Evolutionary conservation across 495 filamentous ascomycete genomes (phyloP), one percentile per base, ranked within the genome.

Genomic region (Penicillium mononematosum): DNA sequence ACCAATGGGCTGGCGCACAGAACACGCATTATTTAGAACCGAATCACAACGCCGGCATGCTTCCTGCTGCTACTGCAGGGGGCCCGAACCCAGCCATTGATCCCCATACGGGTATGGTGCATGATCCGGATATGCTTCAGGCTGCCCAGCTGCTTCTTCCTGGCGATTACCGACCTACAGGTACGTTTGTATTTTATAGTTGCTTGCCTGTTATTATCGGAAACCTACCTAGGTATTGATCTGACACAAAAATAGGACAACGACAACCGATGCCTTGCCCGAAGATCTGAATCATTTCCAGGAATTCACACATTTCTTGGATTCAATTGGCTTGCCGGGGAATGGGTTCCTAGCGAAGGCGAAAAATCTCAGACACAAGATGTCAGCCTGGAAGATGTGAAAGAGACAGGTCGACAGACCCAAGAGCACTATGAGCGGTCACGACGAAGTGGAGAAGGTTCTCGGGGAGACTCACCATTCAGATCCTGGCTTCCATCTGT

Each of bases 221-320:
- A 50, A n/a, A 20, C 22, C 22, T 24, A 24, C 22, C 22, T 24
- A 24, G 22, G 22, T 24, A 34, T 24, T 46, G 2, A 32, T 16
- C 53, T 57, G 22, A 63, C 50, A 12, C 2, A 50, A 14, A 27
- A 7, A 34, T 54, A 76, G 73, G 65, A 29, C 62, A 68, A 60
- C 62, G 65, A 29, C 62, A 68, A 60, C 62, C 68, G 32, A 25
- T 74, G 44, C 59, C 71, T 38, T 73, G 16, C 71, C 70, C 0
- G 73, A 76, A 48, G 71, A 74, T 20, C 52, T 74, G 17, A 74
- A 74, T 22, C 73, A 75, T 55, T 75, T 75, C 20, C 70, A 75
- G 58, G 70, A 75, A 58, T 73, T 74, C 17, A 74, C 72, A 9
- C 69, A 74, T 53, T 76, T 76, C 56, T 55, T 76, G 39, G 73